These are phyloP conservation scores for Sarcodon sp. DNA, from an alignment of 768 basidiomycete species.

Conservation along the genomic window DNA sequence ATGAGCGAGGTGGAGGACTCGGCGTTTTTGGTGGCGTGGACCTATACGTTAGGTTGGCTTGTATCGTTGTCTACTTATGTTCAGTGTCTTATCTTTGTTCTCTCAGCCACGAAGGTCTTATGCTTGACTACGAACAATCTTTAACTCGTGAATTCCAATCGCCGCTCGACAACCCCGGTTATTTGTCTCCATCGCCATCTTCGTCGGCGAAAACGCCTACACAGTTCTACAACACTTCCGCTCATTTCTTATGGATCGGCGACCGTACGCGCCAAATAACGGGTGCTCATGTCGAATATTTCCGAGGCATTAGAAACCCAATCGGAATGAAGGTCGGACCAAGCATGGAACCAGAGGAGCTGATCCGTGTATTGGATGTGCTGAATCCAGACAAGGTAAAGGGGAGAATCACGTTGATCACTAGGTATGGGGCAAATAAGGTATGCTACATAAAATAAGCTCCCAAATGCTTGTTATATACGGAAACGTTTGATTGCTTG, in stretches of 20 bases:
- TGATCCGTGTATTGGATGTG: slow-evolving; percentile 67
- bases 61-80: background rate
- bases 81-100: slow-evolving; percentile 1
- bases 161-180: slow-evolving; percentile 9
- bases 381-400: slow-evolving; percentile 77
- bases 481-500: background rate
- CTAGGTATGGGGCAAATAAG: slow-evolving; percentile 86
- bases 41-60: slow-evolving; percentile 73
- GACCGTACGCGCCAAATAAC: slow-evolving; percentile 88
- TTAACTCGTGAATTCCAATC: slow-evolving; percentile 61
- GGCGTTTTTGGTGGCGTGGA: slow-evolving; percentile 80
- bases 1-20: slow-evolving; percentile 60
- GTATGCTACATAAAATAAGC: slow-evolving; percentile 20
- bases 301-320: slow-evolving; percentile 83
- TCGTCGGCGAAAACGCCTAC: slow-evolving; percentile 1
- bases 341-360: slow-evolving; percentile 65
- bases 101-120: slow-evolving; percentile 78
- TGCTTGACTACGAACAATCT: slow-evolving; percentile 88
- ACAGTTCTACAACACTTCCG: slow-evolving; percentile 79
- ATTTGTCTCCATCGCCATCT: background rate
- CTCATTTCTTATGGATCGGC: slow-evolving; percentile 95
- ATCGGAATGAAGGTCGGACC: slow-evolving; percentile 97
- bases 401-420: slow-evolving; percentile 84
- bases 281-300: slow-evolving; percentile 94
- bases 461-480: background rate